Evolutionary conservation across 2,329 filamentous ascomycete genomes (phyloP).

Genomic region (Alternaria triticimaculans): DNA sequence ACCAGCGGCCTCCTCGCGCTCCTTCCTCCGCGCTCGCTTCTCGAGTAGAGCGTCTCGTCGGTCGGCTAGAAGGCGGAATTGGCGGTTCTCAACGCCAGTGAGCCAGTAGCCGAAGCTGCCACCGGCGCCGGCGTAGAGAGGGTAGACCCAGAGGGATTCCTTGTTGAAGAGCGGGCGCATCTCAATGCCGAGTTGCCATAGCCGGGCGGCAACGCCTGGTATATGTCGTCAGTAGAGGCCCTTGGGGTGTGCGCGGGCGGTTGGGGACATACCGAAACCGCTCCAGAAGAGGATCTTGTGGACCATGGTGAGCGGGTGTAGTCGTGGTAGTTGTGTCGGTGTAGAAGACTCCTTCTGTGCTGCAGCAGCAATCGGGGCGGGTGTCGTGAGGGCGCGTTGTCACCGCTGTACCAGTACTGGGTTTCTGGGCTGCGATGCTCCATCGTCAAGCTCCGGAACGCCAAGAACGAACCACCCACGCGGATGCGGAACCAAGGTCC

Average conservation of each 20-base stretch:
- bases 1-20: conserved; percentile 60
- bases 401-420: conserved; percentile 27
- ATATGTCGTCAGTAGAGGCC: conserved; percentile 27
- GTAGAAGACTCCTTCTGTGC: conserved; percentile 13
- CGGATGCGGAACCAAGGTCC: conserved; percentile 25
- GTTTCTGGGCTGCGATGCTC: conserved; percentile 28
- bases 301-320: conserved; percentile 50
- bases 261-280: conserved; percentile 78
- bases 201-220: conserved; percentile 84
- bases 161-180: conserved; percentile 93
- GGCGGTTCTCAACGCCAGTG: conserved; percentile 84
- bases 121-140: conserved; percentile 82
- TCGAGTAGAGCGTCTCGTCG: conserved; percentile 83
- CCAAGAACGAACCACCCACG: conserved; percentile 22
- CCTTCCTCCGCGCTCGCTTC: conserved; percentile 82
- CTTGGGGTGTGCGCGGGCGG: conserved; percentile 18
- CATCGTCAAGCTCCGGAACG: conserved; percentile 11
- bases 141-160: conserved; percentile 88
- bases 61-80: conserved; percentile 77
- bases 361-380: conserved; percentile 18
- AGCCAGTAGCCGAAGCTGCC: conserved; percentile 98
- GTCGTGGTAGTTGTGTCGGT: conserved; percentile 5
- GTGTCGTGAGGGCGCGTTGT: conserved; percentile 33
- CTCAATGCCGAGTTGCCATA: conserved; percentile 98
- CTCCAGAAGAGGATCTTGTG: conserved; percentile 78